Percentiles rank a stretch among this genome's conserved stretches.
Evolutionary conservation across 768 basidiomycete genomes (phyloP).

Genomic region (Nidula microcarpa): DNA sequence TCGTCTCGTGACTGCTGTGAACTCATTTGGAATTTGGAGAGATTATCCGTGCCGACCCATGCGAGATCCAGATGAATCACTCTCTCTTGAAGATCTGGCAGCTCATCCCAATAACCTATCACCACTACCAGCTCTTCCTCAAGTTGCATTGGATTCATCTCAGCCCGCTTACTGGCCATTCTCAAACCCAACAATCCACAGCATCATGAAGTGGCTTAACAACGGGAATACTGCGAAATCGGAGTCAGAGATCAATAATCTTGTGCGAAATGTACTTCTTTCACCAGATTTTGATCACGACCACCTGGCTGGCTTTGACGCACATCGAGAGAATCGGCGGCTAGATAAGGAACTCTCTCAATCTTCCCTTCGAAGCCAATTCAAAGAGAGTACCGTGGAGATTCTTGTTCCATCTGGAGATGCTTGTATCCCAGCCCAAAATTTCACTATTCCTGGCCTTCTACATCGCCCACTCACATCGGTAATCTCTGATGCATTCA

Average conservation of each 20-base stretch:
- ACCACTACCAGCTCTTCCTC: too few species aligned
- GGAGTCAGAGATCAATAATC: not conserved
- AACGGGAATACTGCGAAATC: slow-evolving; percentile 1
- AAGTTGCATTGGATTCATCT: not conserved
- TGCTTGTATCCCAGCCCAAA: not conserved
- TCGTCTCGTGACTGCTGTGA: slow-evolving; percentile 9
- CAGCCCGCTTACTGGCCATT: slow-evolving; percentile 8
- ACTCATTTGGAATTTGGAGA: slow-evolving; percentile 17
- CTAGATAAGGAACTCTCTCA: slow-evolving; percentile 7
- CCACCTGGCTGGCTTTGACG: slow-evolving; percentile 4
- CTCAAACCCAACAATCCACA: slow-evolving; percentile 8
- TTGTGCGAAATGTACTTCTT: not conserved
- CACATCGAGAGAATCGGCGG: slow-evolving; percentile 7
- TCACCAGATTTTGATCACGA: not conserved
- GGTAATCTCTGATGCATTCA: slow-evolving; percentile 18
- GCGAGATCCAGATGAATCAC: slow-evolving; percentile 17
- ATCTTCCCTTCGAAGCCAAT: slow-evolving; percentile 3
- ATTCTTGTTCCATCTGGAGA: slow-evolving; percentile 5
- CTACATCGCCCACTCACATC: slow-evolving; percentile 12
- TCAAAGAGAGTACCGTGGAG: slow-evolving; percentile 7
- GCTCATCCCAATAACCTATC: not conserved
- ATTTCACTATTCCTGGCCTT: slow-evolving; percentile 15
- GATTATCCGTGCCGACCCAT: slow-evolving; percentile 18
- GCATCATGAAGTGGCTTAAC: slow-evolving; percentile 15
- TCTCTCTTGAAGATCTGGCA: not conserved